phyloP scores from a whole-genome alignment of 1,284 basidiomycete species.

The Cryptococcus jaspeensis region DNA sequence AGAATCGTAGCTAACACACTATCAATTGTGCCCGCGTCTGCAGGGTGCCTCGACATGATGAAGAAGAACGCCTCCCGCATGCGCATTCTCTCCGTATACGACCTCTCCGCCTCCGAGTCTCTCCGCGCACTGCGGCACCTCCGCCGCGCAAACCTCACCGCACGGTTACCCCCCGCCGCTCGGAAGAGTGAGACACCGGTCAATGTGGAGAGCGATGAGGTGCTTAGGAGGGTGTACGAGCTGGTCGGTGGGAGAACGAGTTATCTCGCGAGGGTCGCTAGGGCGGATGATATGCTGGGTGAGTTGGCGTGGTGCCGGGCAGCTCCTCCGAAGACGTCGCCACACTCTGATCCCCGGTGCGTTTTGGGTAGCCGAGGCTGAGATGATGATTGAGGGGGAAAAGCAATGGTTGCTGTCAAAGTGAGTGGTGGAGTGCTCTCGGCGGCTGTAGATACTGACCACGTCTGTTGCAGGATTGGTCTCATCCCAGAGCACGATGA shows the following conservation, averaged over 20 bases:
- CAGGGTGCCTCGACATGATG: conserved; percentile 56
- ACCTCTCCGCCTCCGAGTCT: conserved; percentile 65
- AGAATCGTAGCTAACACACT: not conserved
- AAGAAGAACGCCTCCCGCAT: conserved; percentile 67
- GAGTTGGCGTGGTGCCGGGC: conserved; percentile 6
- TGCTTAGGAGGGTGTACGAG: conserved; percentile 59
- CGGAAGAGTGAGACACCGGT: conserved; percentile 17
- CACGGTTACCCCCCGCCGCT: not conserved
- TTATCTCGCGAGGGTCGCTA: conserved; percentile 67
- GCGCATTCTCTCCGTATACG: conserved; percentile 71
- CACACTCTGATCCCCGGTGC: too few species aligned
- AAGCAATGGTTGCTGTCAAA: conserved; percentile 70
- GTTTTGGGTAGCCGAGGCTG: conserved; percentile 58
- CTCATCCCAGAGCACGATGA: conserved; percentile 72
- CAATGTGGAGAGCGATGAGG: conserved; percentile 43
- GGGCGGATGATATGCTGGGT: conserved; percentile 61
- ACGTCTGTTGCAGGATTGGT: conserved; percentile 55
- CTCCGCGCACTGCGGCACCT: conserved; percentile 62
- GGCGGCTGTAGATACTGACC: conserved; percentile 7
- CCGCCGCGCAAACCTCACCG: conserved; percentile 47
- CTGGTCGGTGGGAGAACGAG: conserved; percentile 72
- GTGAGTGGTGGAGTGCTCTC: conserved; percentile 17
- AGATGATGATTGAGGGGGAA: conserved; percentile 65
- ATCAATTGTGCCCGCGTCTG: not conserved
- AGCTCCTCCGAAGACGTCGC: too few species aligned